Evolutionary conservation across 2,329 filamentous ascomycete species (phyloP).

Genomic region (Cytospora piceicola): DNA sequence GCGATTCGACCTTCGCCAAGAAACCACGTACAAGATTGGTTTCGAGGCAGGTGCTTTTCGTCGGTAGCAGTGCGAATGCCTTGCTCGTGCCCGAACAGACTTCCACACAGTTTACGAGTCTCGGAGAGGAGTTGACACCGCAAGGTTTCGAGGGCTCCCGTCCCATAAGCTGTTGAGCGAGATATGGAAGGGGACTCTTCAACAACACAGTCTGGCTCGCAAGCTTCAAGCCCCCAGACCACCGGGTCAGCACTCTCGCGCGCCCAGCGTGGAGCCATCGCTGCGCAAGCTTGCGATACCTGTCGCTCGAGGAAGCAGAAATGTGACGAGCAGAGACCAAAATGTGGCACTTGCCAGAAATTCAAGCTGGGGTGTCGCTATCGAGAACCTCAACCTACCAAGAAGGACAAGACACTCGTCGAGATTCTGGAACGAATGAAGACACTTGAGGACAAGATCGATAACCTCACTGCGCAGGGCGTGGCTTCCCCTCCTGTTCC

Average conservation of each 20-base stretch:
- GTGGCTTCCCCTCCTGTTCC: conserved; percentile 33
- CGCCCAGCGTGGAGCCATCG: conserved; percentile 52
- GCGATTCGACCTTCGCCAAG: conserved; percentile 7
- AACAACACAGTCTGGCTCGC: conserved; percentile 8
- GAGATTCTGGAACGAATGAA: conserved; percentile 63
- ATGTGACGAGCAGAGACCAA: conserved; percentile 66
- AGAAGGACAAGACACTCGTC: conserved; percentile 66
- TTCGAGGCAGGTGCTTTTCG: not conserved
- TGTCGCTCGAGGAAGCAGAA: conserved; percentile 65
- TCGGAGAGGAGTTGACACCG: conserved; percentile 16
- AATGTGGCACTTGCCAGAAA: conserved; percentile 62
- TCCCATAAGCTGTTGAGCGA: conserved; percentile 8
- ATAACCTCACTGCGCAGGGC: conserved; percentile 43
- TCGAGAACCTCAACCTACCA: conserved; percentile 63
- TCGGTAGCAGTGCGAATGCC: conserved; percentile 14
- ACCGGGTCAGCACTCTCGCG: conserved; percentile 36
- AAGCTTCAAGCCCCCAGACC: conserved; percentile 17
- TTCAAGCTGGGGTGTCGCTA: conserved; percentile 64
- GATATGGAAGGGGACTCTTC: conserved; percentile 14
- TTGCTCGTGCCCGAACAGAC: conserved; percentile 8
- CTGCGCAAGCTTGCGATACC: conserved; percentile 61
- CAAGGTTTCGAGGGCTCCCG: not conserved
- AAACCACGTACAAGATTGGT: not conserved
- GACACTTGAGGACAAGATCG: conserved; percentile 59
- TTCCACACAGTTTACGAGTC: not conserved